Evolutionary conservation across 2,329 filamentous ascomycete species (phyloP).

Genomic region (Sporothrix globosa): DNA sequence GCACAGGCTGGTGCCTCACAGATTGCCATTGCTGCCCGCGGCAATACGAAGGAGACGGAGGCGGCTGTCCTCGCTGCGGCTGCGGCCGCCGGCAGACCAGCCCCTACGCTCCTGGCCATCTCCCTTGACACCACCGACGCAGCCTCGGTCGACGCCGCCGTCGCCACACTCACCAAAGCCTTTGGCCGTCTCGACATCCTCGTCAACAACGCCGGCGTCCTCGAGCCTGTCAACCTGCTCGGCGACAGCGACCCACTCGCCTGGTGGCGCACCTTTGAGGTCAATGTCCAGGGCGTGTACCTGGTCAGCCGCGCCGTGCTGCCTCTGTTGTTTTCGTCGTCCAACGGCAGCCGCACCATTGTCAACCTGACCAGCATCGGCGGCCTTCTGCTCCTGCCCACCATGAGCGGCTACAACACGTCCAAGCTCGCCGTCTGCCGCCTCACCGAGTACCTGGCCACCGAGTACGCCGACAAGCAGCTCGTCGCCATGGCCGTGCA

Average conservation of each 20-base stretch:
- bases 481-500: conserved; percentile 48
- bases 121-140: conserved; percentile 26
- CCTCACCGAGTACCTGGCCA: conserved; percentile 49
- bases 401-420: conserved; percentile 51
- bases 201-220: conserved; percentile 34
- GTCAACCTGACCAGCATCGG: conserved; percentile 54
- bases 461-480: conserved; percentile 52
- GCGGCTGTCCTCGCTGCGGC: conserved; percentile 18
- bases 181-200: conserved; percentile 33
- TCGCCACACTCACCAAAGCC: neutral
- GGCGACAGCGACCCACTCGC: conserved; percentile 26
- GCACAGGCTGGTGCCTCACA: conserved; percentile 29
- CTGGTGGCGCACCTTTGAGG: conserved; percentile 30
- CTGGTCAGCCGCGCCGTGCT: conserved; percentile 24
- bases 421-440: conserved; percentile 55
- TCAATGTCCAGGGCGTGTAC: conserved; percentile 31
- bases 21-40: conserved; percentile 28
- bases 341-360: conserved; percentile 42
- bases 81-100: conserved; percentile 16
- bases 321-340: conserved; percentile 38
- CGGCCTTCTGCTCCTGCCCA: conserved; percentile 43
- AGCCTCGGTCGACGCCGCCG: conserved; percentile 21
- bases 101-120: conserved; percentile 14
- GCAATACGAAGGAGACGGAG: conserved; percentile 9
- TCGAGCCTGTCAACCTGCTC: conserved; percentile 16